A percentile compares a stretch with the other conserved stretches of the same genome.
Conservation (phyloP, 2,329 filamentous ascomycete species). For the Phaeosphaeriaceae sp. region DNA sequence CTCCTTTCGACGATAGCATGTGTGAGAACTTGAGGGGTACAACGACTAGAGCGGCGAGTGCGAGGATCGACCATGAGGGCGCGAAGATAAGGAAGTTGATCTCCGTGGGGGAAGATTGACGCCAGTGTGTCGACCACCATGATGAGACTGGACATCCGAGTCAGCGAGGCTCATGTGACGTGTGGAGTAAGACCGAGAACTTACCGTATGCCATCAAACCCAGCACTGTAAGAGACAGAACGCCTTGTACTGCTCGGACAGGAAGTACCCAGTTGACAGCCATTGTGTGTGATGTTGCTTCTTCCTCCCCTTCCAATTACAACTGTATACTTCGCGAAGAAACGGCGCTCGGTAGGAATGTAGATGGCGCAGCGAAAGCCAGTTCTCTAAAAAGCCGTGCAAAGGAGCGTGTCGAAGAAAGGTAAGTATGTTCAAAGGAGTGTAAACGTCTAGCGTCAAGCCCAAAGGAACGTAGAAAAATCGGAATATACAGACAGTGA, state of each 20-base stretch:
- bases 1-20: slow-evolving; percentile 57
- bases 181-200: slow-evolving; percentile 24
- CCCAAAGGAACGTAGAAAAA: not conserved
- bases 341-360: not conserved
- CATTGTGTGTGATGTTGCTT: slow-evolving; percentile 50
- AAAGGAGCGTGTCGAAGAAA: slow-evolving; percentile 5
- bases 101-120: slow-evolving; percentile 61
- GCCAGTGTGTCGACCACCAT: slow-evolving; percentile 62
- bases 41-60: slow-evolving; percentile 73
- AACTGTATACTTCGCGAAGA: not conserved
- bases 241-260: slow-evolving; percentile 70
- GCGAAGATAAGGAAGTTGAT: slow-evolving; percentile 84
- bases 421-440: not conserved
- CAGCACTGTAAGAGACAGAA: slow-evolving; percentile 77
- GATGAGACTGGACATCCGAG: slow-evolving; percentile 60
- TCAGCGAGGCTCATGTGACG: not conserved
- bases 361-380: slow-evolving; percentile 1
- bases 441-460: not conserved
- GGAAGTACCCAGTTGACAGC: slow-evolving; percentile 65
- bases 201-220: slow-evolving; percentile 77
- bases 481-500: not conserved
- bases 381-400: not conserved
- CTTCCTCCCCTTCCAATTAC: not conserved
- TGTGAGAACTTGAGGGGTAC: slow-evolving; percentile 66
- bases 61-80: slow-evolving; percentile 74